phyloP scores from a whole-genome alignment of 257 asterid genomes.

The Gynochthodes officinalis region DNA sequence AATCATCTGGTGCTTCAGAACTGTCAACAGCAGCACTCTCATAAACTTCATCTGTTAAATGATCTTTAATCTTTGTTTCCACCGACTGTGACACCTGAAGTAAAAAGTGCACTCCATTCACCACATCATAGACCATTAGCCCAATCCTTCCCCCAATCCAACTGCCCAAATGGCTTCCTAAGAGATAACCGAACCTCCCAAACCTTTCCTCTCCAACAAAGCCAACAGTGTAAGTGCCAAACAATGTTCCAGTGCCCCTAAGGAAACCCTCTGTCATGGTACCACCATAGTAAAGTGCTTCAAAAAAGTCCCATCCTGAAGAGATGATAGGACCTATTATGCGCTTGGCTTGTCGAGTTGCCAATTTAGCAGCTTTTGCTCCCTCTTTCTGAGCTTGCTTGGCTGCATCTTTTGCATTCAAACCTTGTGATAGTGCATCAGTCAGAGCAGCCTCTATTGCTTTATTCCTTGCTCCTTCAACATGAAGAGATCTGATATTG shows the following conservation, averaged over 20 bases:
- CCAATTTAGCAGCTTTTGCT: conserved; percentile 89
- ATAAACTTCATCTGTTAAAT: conserved; percentile 21
- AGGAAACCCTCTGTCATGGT: conserved; percentile 84
- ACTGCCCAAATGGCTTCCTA: conserved; percentile 90
- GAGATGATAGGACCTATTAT: conserved; percentile 90
- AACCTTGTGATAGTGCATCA: conserved; percentile 79
- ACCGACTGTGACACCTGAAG: conserved; percentile 31
- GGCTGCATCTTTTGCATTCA: conserved; percentile 67
- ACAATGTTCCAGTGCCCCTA: conserved; percentile 80
- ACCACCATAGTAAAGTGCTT: conserved; percentile 85
- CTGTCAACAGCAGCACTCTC: conserved; percentile 26
- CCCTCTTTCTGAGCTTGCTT: conserved; percentile 78
- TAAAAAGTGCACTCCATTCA: conserved; percentile 59
- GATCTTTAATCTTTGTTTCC: conserved; percentile 34
- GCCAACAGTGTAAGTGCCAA: conserved; percentile 74
- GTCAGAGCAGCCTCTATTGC: conserved; percentile 76
- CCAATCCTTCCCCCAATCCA: conserved; percentile 95
- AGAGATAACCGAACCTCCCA: conserved; percentile 87
- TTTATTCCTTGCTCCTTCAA: conserved; percentile 60
- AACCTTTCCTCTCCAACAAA: conserved; percentile 66
- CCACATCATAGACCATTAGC: conserved; percentile 86
- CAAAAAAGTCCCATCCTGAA: conserved; percentile 96
- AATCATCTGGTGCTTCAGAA: conserved; percentile 26
- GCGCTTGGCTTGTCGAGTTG: conserved; percentile 67
- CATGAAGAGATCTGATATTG: conserved; percentile 61